phyloP scores from a whole-genome alignment of 2,329 filamentous ascomycete species.

The Cladosporium sp. region DNA sequence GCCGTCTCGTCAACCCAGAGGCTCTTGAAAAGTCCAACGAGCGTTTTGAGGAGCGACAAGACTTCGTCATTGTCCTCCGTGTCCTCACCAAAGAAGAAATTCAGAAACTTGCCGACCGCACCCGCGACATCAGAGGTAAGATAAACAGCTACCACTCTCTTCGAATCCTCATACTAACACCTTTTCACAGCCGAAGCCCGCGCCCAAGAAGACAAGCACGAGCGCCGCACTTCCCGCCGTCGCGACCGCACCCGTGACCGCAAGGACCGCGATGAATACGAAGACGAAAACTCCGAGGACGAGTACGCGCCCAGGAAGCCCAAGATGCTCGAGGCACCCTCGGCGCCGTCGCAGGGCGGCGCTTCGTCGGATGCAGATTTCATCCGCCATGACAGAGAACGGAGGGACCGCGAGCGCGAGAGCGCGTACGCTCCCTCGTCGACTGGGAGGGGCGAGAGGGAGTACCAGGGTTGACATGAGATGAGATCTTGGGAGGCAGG shows the following conservation, averaged over 20 bases:
- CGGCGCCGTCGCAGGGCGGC: slow-evolving; percentile 14
- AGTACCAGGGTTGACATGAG: not conserved
- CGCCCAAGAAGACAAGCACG: slow-evolving; percentile 30
- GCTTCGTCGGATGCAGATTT: slow-evolving; percentile 30
- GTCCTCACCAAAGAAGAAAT: slow-evolving; percentile 89
- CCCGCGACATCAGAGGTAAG: slow-evolving; percentile 70
- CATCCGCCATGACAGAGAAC: slow-evolving; percentile 30
- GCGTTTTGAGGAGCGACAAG: slow-evolving; percentile 85
- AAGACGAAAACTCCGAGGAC: slow-evolving; percentile 36
- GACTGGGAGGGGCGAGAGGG: not conserved
- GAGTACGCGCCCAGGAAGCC: slow-evolving; percentile 33
- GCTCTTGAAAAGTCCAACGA: slow-evolving; percentile 85
- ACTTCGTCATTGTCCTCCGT: slow-evolving; percentile 89
- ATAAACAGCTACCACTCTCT: not conserved
- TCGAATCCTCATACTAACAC: slow-evolving; percentile 14
- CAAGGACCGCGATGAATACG: slow-evolving; percentile 37
- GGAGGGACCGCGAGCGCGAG: slow-evolving; percentile 31
- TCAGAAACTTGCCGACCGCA: slow-evolving; percentile 78
- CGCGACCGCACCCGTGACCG: slow-evolving; percentile 29
- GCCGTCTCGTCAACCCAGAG: slow-evolving; percentile 84
- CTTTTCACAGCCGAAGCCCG: slow-evolving; percentile 20
- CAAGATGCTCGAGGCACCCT: slow-evolving; percentile 38
- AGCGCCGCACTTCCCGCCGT: slow-evolving; percentile 29
- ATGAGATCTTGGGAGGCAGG: not conserved
- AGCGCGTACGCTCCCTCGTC: slow-evolving; percentile 20